Base-by-base conservation (phyloP, 495 filamentous ascomycete species). In the Hypoxylon rickii region DNA sequence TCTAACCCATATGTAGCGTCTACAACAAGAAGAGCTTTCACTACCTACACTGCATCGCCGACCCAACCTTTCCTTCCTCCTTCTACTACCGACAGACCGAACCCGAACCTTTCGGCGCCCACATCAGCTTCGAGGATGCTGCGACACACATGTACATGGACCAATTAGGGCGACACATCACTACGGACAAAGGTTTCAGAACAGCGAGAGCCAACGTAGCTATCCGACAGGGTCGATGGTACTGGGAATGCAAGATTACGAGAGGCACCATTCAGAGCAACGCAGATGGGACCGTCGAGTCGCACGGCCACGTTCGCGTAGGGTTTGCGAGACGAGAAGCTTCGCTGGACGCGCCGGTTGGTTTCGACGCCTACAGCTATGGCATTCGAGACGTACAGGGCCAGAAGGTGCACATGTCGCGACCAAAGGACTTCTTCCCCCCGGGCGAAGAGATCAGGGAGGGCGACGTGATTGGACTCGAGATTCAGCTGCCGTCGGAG, bases 351-450 rank as follows among this genome's bases (percentile, higher is more conserved):
- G 89, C 89, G 11, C 94, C 95, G 7, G 90, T 97, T 10, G 95
- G 95, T 0, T 96, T 92, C 61, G 94, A 99, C 69, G 92, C 89
- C 26, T 97, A 97, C 70, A 94, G 91, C 39, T 99, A 99, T 68
- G 95, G 89, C 15, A 81, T 99, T 47, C 86, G 92, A 16, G 95
- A 97, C 65, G 84, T 90, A 10, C 81, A 84, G 10, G 92, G 93
- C 7, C 90, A 97, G 66, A 93, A 94, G 40, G 87, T 96, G 17
- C 92, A 95, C 72, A 89, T 92, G 75, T 97, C 93, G 50, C 86
- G 94, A 24, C 91, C 93, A 10, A 88, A 89, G 58, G 87, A 90
- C 62, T 94, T 96, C 71, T 90, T 90, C 61, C 87, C 87, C 0
- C 75, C 83, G 32, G 83, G 85, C 26, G 85, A 91, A 69, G 80